A percentile compares a stretch with the other conserved stretches of the same genome.
Conservation (phyloP, 2,329 filamentous ascomycete species). For the Sarocladium oryzae region DNA sequence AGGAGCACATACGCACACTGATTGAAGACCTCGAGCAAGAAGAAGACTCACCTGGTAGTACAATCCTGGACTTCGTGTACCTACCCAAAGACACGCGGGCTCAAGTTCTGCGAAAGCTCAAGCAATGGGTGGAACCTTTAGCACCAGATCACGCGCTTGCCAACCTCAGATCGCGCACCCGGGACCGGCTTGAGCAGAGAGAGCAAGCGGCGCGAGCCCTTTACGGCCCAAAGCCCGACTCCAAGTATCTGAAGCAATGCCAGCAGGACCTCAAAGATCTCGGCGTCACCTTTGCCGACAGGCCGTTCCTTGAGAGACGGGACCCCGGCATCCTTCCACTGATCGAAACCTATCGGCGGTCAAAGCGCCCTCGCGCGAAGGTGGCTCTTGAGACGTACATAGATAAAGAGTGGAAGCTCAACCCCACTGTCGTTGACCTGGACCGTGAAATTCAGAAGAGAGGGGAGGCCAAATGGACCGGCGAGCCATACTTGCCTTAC, state of each 20-base stretch:
- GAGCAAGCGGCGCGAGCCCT: not conserved
- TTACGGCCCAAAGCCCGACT: not conserved
- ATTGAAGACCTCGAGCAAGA: conserved; percentile 13
- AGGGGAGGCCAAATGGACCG: not conserved
- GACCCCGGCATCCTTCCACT: not conserved
- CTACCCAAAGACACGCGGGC: not conserved
- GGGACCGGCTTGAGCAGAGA: not conserved
- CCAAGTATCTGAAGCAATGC: not conserved
- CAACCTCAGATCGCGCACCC: not conserved
- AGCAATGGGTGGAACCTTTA: not conserved
- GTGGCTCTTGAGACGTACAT: not conserved
- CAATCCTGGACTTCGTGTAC: not conserved
- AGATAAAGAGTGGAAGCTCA: not conserved
- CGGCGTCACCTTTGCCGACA: not conserved
- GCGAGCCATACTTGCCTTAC: not conserved
- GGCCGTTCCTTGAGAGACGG: not conserved
- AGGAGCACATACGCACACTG: conserved; percentile 14
- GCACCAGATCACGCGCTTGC: not conserved
- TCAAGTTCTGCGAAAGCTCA: not conserved
- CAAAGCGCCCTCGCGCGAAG: not conserved
- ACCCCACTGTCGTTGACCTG: not conserved
- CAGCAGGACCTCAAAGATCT: not conserved
- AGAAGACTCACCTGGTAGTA: not conserved
- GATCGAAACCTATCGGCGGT: not conserved
- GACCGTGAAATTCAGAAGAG: not conserved